These are phyloP conservation scores for Nigrospora sphaerica DNA, from an alignment of 2,329 filamentous ascomycete genomes.

Conservation along the genomic window DNA sequence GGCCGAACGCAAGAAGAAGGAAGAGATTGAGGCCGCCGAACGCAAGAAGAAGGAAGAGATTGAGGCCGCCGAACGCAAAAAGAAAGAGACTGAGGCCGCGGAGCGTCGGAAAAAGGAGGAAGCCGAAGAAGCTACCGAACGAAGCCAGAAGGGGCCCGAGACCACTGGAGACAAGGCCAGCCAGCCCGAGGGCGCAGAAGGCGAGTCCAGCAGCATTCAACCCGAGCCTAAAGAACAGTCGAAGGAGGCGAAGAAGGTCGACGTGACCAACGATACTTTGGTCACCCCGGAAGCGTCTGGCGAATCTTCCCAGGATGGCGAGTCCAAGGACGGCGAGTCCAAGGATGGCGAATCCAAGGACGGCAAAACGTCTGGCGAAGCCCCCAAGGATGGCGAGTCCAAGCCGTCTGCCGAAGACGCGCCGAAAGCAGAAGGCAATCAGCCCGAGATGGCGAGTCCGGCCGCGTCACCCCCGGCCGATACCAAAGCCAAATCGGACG, in stretches of 20 bases:
- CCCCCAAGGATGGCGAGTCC: background rate
- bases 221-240: constrained; percentile 2
- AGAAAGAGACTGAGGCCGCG: constrained; percentile 15
- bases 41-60: constrained; percentile 8
- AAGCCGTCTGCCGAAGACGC: background rate
- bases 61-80: constrained; percentile 8
- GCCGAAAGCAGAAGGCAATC: constrained; percentile 2
- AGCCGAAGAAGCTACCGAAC: constrained; percentile 6
- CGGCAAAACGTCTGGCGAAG: background rate
- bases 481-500: constrained; percentile 5
- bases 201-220: background rate
- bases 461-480: no score
- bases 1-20: constrained; percentile 11
- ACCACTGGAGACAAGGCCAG: constrained; percentile 19
- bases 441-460: background rate
- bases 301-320: constrained; percentile 13
- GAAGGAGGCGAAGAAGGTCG: constrained; percentile 10
- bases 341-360: constrained; percentile 1
- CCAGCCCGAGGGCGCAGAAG: constrained; percentile 16
- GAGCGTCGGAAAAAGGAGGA: constrained; percentile 11
- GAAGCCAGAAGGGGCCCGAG: constrained; percentile 17
- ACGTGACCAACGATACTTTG: constrained; percentile 17
- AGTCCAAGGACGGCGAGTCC: constrained; percentile 2
- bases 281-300: constrained; percentile 10
- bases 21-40: constrained; percentile 22